Evolutionary conservation across 805 yeast species (phyloP), one percentile per base, ranked within the genome.

Genomic region (Candida krabiensis): DNA sequence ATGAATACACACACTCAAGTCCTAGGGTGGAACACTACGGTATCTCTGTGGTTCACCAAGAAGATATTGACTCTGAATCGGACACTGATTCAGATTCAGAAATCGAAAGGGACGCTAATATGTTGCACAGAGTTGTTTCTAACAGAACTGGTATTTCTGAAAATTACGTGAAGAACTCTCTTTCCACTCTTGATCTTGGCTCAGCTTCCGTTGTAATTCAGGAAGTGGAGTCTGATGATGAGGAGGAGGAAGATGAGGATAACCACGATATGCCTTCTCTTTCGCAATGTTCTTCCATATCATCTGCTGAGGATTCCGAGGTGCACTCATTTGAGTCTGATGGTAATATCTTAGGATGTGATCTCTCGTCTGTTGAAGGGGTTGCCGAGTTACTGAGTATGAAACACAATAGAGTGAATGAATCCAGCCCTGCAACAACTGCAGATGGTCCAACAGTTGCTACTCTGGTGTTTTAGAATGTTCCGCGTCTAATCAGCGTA

Each of bases 261-360:
- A 40, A 33, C 16, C 49, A 42, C 5, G 60, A 57, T 18, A 39
- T 60, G 17, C 64, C 64, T 14, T 47, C 52, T 1, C 38, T 60
- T 7, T 47, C 62, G 2, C 46, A 46, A 30, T 57, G 63, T 24
- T 55, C 61, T 9, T 56, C 63, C 1, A 43, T 38, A 9, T 55
- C 60, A 4, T 54, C 59, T n/a, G 38, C 41, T 12, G 61, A 57
- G 35, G 56, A 49, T 16, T 17, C 24, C 22, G 40, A 38, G 3
- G 19, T 30, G 24, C 38, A 23, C n/a, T 19, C 24, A 7, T 21
- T 21, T 8, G 24, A 21, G 24, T 7, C 9, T 21, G 9, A 21
- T 8, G 11, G 11, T 21, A 7, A 8, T 8, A 7, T 21, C 9
- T 11, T 8, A 7, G 7, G 11, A 7, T 11, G 24, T 11, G 9